Base-by-base conservation (phyloP, 345 rosid species). In the Syzygium aromaticum region DNA sequence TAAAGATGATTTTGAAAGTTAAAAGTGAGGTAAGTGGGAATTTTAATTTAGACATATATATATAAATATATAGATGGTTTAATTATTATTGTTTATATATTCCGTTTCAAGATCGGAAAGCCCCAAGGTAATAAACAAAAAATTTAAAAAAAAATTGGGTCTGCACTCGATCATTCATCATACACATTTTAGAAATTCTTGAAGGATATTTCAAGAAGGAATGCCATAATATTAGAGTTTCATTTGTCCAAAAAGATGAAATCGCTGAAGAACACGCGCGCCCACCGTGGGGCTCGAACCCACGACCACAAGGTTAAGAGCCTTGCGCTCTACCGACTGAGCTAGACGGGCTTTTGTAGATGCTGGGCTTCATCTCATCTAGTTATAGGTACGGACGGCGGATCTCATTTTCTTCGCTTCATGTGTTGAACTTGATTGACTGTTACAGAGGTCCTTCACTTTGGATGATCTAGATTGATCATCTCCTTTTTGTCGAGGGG, bases 241-340 rank as follows among this genome's bases (percentile, higher is more conserved):
- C 43, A 23, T 53, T 17, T 53, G 56, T 17, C 56, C 22, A 7
- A 17, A 53, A 53, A 43, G 6, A 43, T 0, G 46, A 43, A 43
- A 43, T 6, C 46, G 46, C 46, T 6, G 46, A 43, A 40, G 43
- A 40, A 40, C 40, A 33, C 40, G 38, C 38, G 2, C 87, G 88
- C 88, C 91, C 90, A 89, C 89, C 88, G 87, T 87, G 88, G 91
- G 93, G 87, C 86, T 90, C 88, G 77, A 84, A 88, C 87, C 87
- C 90, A 88, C 89, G 86, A 87, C 91, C 90, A 91, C 90, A 88
- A 87, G 91, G 90, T 91, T 89, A 88, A 77, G 85, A 85, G 89
- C 88, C 88, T 86, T 89, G 89, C 84, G 86, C 86, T 86, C 86
- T 86, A 89, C 89, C 86, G 56, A 78, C 89, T 85, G 91, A 89